A percentile compares a stretch with the other conserved stretches of the same genome.
Conservation (phyloP, 768 basidiomycete genomes). For the Lepiota venenata region DNA sequence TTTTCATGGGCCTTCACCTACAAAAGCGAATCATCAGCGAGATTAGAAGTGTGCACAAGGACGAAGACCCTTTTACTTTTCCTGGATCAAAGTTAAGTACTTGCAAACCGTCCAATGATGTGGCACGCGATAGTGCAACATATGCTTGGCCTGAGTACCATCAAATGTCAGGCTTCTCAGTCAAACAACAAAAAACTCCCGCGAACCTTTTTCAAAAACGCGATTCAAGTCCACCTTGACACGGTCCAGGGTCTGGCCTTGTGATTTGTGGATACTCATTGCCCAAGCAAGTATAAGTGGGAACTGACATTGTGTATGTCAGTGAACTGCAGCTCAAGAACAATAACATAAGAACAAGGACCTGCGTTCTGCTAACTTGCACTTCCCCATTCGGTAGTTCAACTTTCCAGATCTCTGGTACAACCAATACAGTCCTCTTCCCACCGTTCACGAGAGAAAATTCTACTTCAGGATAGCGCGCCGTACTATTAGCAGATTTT, state of each 20-base stretch:
- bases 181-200: not conserved
- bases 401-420: conserved; percentile 79
- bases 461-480: conserved; percentile 69
- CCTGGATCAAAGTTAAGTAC: conserved; percentile 72
- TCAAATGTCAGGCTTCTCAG: conserved; percentile 1
- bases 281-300: conserved; percentile 94
- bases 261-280: conserved; percentile 98
- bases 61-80: conserved; percentile 47
- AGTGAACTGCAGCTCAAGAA: not conserved
- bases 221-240: conserved; percentile 92
- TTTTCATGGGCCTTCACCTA: conserved; percentile 73
- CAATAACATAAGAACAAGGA: conserved; percentile 27
- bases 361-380: conserved; percentile 78
- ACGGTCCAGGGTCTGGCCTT: conserved; percentile 93
- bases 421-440: conserved; percentile 52
- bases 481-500: conserved; percentile 17
- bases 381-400: conserved; percentile 86
- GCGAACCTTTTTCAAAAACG: conserved; percentile 87
- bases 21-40: not conserved
- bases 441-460: conserved; percentile 63
- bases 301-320: conserved; percentile 42
- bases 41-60: not conserved
- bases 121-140: conserved; percentile 87
- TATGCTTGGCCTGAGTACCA: conserved; percentile 74
- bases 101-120: conserved; percentile 80